Base-by-base conservation (phyloP, 768 basidiomycete genomes). In the Lentinus tigrinus region DNA sequence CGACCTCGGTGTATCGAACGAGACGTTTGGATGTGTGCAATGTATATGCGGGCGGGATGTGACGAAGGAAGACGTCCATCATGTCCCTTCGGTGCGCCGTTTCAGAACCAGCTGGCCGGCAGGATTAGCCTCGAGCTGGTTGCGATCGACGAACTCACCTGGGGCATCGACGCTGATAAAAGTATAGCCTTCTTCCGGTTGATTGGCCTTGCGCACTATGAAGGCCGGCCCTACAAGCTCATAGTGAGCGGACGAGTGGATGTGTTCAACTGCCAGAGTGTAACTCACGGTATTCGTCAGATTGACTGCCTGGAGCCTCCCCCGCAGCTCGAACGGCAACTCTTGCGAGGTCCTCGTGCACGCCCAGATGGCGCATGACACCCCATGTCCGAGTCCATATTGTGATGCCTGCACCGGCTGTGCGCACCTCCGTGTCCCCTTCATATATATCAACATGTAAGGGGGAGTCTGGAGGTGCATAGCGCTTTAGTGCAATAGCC, bases 331-430 rank as follows among this genome's bases (percentile, higher is more conserved):
- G 48, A 40, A 61, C 63, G 9, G 61, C 38, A n/a, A 63, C 49
- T 16, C 49, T 46, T 7, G 34, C 44, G 3, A 66, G 36, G 5
- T 65, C 63, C 14, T 47, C 58, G 31, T 61, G 44, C 27, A 82
- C 58, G 1, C 77, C 78, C 51, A 83, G 75, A 11, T 69, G 65
- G 17, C 72, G 65, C 53, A 82, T 55, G 11, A 80, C 71, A 11
- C 67, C 67, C 75, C 77, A 77, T 10, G 79, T 79, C 19, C 78
- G 69, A 5, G 66, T 66, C 80, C 79, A 80, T 5, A 81, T 67
- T 70, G 75, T 34, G 71, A 79, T 34, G 66, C 81, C 77, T 7
- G 73, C 74, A 1, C 78, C 78, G 3, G 67, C 58, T 4, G 72
- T 71, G 13, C 72, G 70, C 16, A 79, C 69, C 19, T 72, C 70